phyloP scores from a whole-genome alignment of 2,329 filamentous ascomycete genomes.

The Monosporascus sp. region DNA sequence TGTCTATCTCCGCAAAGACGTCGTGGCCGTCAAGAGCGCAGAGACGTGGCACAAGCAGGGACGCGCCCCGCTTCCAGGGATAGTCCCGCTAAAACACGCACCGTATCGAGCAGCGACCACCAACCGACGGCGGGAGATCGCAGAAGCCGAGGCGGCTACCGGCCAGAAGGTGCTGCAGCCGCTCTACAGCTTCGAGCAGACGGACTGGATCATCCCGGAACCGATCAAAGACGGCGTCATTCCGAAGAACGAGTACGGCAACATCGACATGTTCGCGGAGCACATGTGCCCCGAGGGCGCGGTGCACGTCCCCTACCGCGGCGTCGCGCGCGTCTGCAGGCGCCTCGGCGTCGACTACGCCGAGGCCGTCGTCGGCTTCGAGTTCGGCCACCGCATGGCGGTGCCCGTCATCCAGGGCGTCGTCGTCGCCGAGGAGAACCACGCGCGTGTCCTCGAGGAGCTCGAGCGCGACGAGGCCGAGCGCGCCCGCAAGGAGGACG shows the following conservation, averaged over 20 bases:
- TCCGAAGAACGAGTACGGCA: constrained; percentile 90
- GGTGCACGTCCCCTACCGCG: constrained; percentile 74
- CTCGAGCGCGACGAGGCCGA: constrained; percentile 75
- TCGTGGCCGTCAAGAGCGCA: constrained; percentile 79
- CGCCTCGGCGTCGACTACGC: constrained; percentile 82
- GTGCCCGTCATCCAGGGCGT: constrained; percentile 89
- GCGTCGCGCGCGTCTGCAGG: constrained; percentile 74
- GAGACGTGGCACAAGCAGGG: constrained; percentile 99
- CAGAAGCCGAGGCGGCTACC: constrained; percentile 72
- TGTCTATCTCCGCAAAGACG: constrained; percentile 73
- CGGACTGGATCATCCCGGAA: constrained; percentile 89
- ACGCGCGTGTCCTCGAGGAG: constrained; percentile 68
- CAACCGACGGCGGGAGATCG: constrained; percentile 80
- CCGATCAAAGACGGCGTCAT: constrained; percentile 82
- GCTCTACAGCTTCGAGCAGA: constrained; percentile 77
- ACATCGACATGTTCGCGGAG: constrained; percentile 91
- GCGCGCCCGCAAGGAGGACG: constrained; percentile 70
- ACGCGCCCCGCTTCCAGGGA: constrained; percentile 64
- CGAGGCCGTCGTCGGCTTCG: constrained; percentile 92
- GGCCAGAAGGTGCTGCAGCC: constrained; percentile 84
- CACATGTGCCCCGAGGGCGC: constrained; percentile 84
- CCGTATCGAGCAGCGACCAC: constrained; percentile 88
- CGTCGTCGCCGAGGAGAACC: constrained; percentile 77
- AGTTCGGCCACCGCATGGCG: constrained; percentile 91
- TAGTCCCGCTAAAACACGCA: constrained; percentile 75